Evolutionary conservation across 2,329 filamentous ascomycete species (phyloP), one percentile per base, ranked within the genome.

Genomic region (Fusarium sp.): DNA sequence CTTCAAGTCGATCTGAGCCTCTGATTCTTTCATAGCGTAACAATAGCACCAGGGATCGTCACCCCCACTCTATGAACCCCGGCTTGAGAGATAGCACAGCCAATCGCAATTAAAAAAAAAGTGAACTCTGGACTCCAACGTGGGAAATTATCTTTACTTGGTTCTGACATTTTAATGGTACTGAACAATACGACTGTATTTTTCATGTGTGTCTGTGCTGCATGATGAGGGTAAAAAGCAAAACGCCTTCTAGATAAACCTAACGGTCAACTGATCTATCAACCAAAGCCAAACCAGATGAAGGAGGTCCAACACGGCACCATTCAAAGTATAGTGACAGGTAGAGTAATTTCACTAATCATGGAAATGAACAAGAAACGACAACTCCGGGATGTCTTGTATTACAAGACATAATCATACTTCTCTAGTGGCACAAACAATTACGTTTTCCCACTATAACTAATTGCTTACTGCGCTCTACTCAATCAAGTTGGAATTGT

Each of bases 81-180:
- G 40, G 62, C 55, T 26, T 49, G 57, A 30, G 33, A 45, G 45
- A 70, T 61, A 46, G 46, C 37, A 41, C 48, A 40, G 15, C 74
- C 74, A 76, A 76, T 76, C 33, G 38, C 23, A 40, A 42, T 15
- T 41, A 13, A 33, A 11, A 13, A 33, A 11, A n/a, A 59, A 20
- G 44, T 55, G 42, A 48, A 57, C 38, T 71, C 52, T n/a, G 27
- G 69, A 59, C 70, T 59, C 67, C 70, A 72, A 66, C 65, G 41
- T 68, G 72, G 70, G 74, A 76, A 76, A 76, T 76, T 76, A 70
- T 72, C 70, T 76, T 59, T 68, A 42, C 46, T 64, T 59, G 58
- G 53, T 50, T 46, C 61, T 48, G 63, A 54, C 32, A 20, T 33
- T 60, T 56, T 65, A 30, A 41, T 49, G 46, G 40, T 35, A 41